Conservation (phyloP, 2,329 filamentous ascomycete species). For the Aspergillus viridinutans region DNA sequence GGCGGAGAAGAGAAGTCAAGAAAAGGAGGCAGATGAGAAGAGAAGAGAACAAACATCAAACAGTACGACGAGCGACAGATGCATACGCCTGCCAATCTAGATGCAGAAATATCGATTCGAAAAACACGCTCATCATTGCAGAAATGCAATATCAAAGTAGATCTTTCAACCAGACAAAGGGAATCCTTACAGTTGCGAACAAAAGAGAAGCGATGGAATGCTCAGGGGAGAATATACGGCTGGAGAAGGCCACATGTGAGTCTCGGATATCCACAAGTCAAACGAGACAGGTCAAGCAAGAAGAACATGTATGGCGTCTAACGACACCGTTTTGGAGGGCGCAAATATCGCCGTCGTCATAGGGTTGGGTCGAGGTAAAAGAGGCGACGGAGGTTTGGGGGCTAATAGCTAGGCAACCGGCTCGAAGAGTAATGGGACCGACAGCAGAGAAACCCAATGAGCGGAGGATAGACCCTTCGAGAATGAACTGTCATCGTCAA, state of each 20-base stretch:
- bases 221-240: slow-evolving; percentile 7
- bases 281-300: background rate
- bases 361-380: background rate
- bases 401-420: background rate
- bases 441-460: background rate
- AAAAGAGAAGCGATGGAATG: slow-evolving; percentile 11
- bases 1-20: slow-evolving; percentile 6
- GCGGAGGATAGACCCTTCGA: background rate
- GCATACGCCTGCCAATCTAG: slow-evolving; percentile 27
- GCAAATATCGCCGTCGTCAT: too few relatives aligned
- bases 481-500: background rate
- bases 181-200: slow-evolving; percentile 17
- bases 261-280: slow-evolving; percentile 23
- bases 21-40: slow-evolving; percentile 2
- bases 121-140: slow-evolving; percentile 23
- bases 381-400: background rate
- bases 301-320: background rate
- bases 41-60: slow-evolving; percentile 13
- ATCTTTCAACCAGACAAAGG: slow-evolving; percentile 18
- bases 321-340: background rate
- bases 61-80: slow-evolving; percentile 22
- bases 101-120: slow-evolving; percentile 22
- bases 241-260: slow-evolving; percentile 16
- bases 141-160: slow-evolving; percentile 22
- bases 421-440: background rate